Evolutionary conservation across 2,329 filamentous ascomycete species (phyloP).

Genomic region (Colletotrichum sp.): DNA sequence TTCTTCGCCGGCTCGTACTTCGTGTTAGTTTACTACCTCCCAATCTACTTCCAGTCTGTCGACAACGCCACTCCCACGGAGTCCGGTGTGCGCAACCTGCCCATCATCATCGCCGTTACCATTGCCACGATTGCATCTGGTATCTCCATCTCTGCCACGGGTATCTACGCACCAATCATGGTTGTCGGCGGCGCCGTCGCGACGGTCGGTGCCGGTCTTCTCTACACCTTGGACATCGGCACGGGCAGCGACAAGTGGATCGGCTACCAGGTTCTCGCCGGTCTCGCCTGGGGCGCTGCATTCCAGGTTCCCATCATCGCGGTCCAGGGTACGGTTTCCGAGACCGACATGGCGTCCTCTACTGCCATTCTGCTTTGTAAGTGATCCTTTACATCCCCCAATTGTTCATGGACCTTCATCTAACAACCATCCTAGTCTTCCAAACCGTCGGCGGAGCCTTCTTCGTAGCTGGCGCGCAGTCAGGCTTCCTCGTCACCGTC

Average conservation of each 20-base stretch:
- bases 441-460: constrained; percentile 57
- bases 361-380: constrained; percentile 50
- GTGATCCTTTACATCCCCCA: not conserved
- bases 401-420: not conserved
- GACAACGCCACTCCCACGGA: constrained; percentile 42
- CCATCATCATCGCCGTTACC: constrained; percentile 48
- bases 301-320: constrained; percentile 58
- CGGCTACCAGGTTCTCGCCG: constrained; percentile 56
- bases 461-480: constrained; percentile 53
- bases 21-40: constrained; percentile 50
- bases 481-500: constrained; percentile 51
- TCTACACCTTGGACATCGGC: constrained; percentile 44
- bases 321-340: constrained; percentile 44
- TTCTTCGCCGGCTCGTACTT: constrained; percentile 49
- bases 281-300: constrained; percentile 49
- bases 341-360: constrained; percentile 48
- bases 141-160: constrained; percentile 39
- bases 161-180: constrained; percentile 49
- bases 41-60: constrained; percentile 51
- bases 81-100: constrained; percentile 49
- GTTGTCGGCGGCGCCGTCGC: constrained; percentile 48
- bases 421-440: constrained; percentile 35
- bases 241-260: constrained; percentile 51
- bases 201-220: constrained; percentile 46
- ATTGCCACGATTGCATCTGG: constrained; percentile 45